A percentile compares a stretch with the other conserved stretches of the same genome.
phyloP scores from a whole-genome alignment of 345 rosid genomes.

The Eucalyptus regnans region DNA sequence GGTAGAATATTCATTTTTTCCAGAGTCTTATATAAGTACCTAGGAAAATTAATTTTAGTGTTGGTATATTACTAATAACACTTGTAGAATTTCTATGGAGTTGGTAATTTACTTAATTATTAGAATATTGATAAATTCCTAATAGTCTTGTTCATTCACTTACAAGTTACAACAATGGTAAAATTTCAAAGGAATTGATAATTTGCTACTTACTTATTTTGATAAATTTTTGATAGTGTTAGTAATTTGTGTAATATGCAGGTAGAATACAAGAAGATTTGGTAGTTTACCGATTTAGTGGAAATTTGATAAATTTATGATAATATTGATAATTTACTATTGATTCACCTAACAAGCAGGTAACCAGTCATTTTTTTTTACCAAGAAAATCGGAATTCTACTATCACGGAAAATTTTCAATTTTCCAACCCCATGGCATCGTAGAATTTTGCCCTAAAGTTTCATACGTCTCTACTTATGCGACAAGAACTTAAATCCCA shows the following conservation, averaged over 20 bases:
- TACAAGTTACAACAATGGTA: not conserved
- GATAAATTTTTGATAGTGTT: not conserved
- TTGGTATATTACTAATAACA: not conserved
- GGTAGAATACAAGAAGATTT: not conserved
- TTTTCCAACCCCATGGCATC: no score
- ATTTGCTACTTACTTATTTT: no score
- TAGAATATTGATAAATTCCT: no score
- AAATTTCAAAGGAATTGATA: not conserved
- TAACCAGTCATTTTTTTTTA: not conserved
- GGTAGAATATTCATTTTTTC: not conserved
- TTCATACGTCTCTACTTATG: no score
- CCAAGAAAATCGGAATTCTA: no score
- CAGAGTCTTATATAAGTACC: fast-evolving
- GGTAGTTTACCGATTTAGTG: not conserved
- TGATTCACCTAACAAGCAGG: not conserved
- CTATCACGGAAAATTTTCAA: fast-evolving
- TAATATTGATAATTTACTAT: not conserved
- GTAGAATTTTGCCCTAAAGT: no score
- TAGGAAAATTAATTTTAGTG: not conserved
- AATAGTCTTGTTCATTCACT: not conserved
- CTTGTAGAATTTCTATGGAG: not conserved
- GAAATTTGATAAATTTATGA: not conserved
- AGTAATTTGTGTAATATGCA: not conserved
- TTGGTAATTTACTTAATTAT: not conserved
- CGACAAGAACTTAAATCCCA: no score